Conservation (phyloP, 441 rosid species). For the Erysimum pusillum region DNA sequence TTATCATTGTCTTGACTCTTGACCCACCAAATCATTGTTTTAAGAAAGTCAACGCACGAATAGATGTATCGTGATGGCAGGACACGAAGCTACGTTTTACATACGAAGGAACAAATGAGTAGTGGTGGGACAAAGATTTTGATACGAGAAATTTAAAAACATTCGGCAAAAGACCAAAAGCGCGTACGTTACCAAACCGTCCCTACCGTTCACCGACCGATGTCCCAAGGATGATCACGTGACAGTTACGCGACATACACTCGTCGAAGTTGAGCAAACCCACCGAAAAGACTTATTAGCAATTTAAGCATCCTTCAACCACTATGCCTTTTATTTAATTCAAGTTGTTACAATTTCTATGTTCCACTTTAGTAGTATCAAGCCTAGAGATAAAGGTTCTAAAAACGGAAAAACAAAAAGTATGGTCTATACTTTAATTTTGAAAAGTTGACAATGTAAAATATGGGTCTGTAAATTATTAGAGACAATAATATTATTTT, state of each 20-base stretch:
- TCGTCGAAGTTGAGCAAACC: slow-evolving; percentile 15
- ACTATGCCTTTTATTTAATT: background rate
- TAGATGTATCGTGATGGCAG: background rate
- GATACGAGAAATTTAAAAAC: slow-evolving; percentile 7
- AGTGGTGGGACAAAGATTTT: slow-evolving; percentile 25
- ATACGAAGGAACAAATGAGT: slow-evolving; percentile 8
- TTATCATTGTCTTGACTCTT: background rate
- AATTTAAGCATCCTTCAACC: background rate
- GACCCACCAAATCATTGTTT: background rate
- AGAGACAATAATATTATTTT: background rate
- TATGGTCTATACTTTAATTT: background rate
- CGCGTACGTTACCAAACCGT: slow-evolving; percentile 34
- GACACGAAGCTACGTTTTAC: background rate
- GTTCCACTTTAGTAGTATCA: background rate
- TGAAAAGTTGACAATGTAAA: background rate
- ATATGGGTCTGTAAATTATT: too few species aligned
- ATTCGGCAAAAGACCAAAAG: slow-evolving; percentile 6
- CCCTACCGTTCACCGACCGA: slow-evolving; percentile 28
- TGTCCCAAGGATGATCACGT: slow-evolving; percentile 23
- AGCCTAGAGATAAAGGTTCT: background rate
- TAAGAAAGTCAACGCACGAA: background rate
- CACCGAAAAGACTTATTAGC: slow-evolving; percentile 24
- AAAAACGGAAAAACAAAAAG: background rate
- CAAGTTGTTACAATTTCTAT: slow-evolving; percentile 15
- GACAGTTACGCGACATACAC: slow-evolving; percentile 26